These are phyloP conservation scores for Cutaneotrichosporon dermatis DNA, from an alignment of 1,284 basidiomycete species.

Conservation along the genomic window DNA sequence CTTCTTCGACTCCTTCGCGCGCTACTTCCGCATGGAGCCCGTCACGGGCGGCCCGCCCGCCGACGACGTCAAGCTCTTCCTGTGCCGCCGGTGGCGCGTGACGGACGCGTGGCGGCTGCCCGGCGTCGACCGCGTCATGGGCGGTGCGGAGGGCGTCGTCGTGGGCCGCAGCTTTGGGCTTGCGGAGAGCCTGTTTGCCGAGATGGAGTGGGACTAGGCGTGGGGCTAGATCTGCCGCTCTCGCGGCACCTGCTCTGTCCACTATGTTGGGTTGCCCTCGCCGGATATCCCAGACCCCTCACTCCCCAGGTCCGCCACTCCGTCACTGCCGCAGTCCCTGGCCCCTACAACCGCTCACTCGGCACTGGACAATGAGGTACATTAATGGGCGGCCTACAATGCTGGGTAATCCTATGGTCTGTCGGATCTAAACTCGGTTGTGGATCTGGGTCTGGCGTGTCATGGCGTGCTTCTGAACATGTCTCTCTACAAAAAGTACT, in stretches of 20 bases:
- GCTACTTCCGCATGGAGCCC: slow-evolving; percentile 37
- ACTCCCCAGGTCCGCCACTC: too few relatives aligned
- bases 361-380: too few relatives aligned
- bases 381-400: slow-evolving; percentile 8
- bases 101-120: slow-evolving; percentile 38
- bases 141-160: slow-evolving; percentile 32
- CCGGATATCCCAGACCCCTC: too few relatives aligned
- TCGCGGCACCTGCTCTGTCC: too few relatives aligned
- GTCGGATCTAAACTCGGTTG: not conserved
- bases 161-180: slow-evolving; percentile 34
- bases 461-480: not conserved
- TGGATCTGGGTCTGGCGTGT: not conserved
- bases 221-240: too few relatives aligned
- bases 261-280: too few relatives aligned
- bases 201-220: slow-evolving; percentile 34
- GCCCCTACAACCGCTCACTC: too few relatives aligned
- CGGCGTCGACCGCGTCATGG: slow-evolving; percentile 33
- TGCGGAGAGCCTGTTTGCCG: slow-evolving; percentile 37
- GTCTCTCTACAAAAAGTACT: slow-evolving; percentile 39
- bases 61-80: slow-evolving; percentile 38
- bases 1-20: slow-evolving; percentile 42
- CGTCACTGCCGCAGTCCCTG: too few relatives aligned
- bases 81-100: slow-evolving; percentile 39
- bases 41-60: slow-evolving; percentile 27
- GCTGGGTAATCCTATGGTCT: slow-evolving; percentile 10